Percentiles rank a stretch among this genome's conserved stretches.
Conservation (phyloP, 495 filamentous ascomycete species). For the Tuber indicum region DNA sequence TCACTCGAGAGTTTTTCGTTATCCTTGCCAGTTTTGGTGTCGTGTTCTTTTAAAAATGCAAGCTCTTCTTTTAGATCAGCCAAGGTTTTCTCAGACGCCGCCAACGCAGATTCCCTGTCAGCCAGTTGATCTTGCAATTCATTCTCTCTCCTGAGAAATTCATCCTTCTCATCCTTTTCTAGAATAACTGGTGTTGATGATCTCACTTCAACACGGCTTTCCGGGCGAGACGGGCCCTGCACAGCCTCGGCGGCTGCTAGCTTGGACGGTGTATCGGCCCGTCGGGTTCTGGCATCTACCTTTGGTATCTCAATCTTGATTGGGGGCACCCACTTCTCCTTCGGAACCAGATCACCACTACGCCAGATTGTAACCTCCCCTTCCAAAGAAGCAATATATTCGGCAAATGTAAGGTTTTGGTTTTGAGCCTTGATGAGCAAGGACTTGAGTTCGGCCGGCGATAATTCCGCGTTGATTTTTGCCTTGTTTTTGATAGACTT, state of each 20-base stretch:
- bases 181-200: slow-evolving; percentile 60
- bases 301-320: slow-evolving; percentile 52
- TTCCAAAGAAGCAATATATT: slow-evolving; percentile 77
- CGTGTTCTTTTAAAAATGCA: slow-evolving; percentile 69
- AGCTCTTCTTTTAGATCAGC: slow-evolving; percentile 79
- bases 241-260: slow-evolving; percentile 50
- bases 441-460: slow-evolving; percentile 85
- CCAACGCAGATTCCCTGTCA: slow-evolving; percentile 79
- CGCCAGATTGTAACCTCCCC: slow-evolving; percentile 81
- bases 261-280: slow-evolving; percentile 78
- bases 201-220: slow-evolving; percentile 64
- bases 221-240: slow-evolving; percentile 63
- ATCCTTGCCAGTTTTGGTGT: slow-evolving; percentile 69
- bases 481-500: slow-evolving; percentile 99
- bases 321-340: slow-evolving; percentile 68
- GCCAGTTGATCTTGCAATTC: slow-evolving; percentile 93
- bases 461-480: slow-evolving; percentile 97
- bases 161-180: slow-evolving; percentile 94
- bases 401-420: slow-evolving; percentile 81
- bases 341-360: slow-evolving; percentile 77
- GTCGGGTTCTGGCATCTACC: slow-evolving; percentile 56
- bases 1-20: slow-evolving; percentile 80
- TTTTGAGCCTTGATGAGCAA: slow-evolving; percentile 84
- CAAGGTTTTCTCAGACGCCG: slow-evolving; percentile 66
- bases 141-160: slow-evolving; percentile 91